These are phyloP conservation scores for Raddia guianensis DNA, from an alignment of 176 grass and related monocot species.

Conservation along the genomic window DNA sequence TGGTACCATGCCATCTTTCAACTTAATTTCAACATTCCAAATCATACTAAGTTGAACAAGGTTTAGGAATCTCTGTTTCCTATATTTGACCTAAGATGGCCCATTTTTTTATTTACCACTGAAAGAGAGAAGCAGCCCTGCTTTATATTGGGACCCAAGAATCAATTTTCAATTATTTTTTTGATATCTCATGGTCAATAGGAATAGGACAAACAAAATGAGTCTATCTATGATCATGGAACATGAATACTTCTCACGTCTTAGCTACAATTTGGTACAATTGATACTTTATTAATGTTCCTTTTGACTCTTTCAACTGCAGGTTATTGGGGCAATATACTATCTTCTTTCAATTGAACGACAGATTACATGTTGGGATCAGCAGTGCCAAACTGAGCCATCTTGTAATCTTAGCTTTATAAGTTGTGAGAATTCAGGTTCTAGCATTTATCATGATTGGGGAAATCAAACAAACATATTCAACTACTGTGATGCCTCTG, in stretches of 20 bases:
- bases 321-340: conserved; percentile 83
- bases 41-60: conserved; percentile 12
- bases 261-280: neutral
- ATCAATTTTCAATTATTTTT: neutral
- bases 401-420: conserved; percentile 50
- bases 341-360: conserved; percentile 86
- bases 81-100: neutral
- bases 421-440: conserved; percentile 48
- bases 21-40: neutral
- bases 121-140: neutral
- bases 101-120: conserved; percentile 12
- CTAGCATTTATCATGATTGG: conserved; percentile 15
- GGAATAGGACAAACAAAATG: conserved; percentile 5
- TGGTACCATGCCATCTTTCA: conserved; percentile 4
- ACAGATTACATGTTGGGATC: conserved; percentile 89
- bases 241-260: conserved; percentile 21
- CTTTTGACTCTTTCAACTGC: conserved; percentile 28
- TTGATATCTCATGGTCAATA: neutral
- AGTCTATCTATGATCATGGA: neutral
- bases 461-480: conserved; percentile 32
- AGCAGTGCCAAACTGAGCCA: conserved; percentile 43
- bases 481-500: conserved; percentile 27
- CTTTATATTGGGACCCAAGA: conserved; percentile 4
- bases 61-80: neutral
- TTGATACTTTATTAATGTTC: neutral